phyloP scores from a whole-genome alignment of 2,329 filamentous ascomycete genomes.

The Neonectria coccinea region DNA sequence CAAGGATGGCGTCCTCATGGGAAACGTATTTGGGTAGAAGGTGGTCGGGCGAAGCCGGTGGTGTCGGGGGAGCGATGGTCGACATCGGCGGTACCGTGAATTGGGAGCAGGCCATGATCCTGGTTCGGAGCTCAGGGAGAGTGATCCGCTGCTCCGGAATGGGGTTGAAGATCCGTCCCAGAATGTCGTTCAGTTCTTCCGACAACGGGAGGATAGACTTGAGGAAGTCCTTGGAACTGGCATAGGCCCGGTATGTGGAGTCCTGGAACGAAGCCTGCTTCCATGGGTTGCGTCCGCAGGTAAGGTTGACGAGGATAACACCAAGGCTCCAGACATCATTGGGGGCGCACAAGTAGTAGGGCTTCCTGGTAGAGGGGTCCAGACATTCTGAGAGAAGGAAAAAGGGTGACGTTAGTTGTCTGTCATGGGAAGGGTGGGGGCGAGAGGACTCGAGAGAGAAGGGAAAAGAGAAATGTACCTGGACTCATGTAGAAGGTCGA shows the following conservation, averaged over 20 bases:
- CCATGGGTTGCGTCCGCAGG: slow-evolving; percentile 98
- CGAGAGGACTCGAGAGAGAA: slow-evolving; percentile 12
- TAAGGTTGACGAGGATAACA: slow-evolving; percentile 96
- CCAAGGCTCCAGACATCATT: slow-evolving; percentile 99
- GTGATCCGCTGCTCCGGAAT: slow-evolving; percentile 86
- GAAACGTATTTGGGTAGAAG: slow-evolving; percentile 58
- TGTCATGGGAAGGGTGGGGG: slow-evolving; percentile 29
- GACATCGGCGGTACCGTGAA: slow-evolving; percentile 70
- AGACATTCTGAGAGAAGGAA: slow-evolving; percentile 78
- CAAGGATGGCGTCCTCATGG: slow-evolving; percentile 59
- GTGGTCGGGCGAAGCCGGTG: slow-evolving; percentile 58
- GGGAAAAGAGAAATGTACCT: slow-evolving; percentile 70
- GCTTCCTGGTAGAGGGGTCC: slow-evolving; percentile 78
- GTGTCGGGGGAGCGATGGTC: slow-evolving; percentile 52
- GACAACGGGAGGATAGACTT: slow-evolving; percentile 93
- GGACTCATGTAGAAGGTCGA: slow-evolving; percentile 99
- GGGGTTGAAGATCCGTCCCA: slow-evolving; percentile 88
- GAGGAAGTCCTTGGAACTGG: slow-evolving; percentile 86
- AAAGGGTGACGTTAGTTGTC: slow-evolving; percentile 44
- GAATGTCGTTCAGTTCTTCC: slow-evolving; percentile 86
- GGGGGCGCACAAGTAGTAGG: slow-evolving; percentile 89
- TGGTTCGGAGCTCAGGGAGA: slow-evolving; percentile 79
- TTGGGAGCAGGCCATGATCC: slow-evolving; percentile 80
- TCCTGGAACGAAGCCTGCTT: slow-evolving; percentile 95
- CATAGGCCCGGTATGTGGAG: slow-evolving; percentile 92